Conservation (phyloP, 768 basidiomycete genomes). For the Termitomyces eurrhizus region DNA sequence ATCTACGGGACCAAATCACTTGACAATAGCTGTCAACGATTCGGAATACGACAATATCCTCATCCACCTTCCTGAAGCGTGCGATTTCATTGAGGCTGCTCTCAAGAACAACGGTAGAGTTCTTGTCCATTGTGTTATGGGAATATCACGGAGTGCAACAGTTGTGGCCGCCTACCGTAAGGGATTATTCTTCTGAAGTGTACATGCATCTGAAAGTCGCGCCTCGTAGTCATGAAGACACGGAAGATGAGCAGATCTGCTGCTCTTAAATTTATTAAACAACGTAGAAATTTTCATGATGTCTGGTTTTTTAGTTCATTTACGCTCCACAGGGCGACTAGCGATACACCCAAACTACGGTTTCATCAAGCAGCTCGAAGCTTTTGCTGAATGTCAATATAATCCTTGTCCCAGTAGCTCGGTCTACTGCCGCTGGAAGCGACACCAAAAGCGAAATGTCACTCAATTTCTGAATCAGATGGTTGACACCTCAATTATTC, state of each 20-base stretch:
- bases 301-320: conserved; percentile 10
- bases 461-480: conserved; percentile 48
- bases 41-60: conserved; percentile 52
- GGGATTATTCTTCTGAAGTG: conserved; percentile 19
- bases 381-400: conserved; percentile 49
- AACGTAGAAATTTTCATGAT: conserved; percentile 31
- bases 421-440: conserved; percentile 57
- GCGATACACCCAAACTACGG: conserved; percentile 45
- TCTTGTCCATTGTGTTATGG: conserved; percentile 73
- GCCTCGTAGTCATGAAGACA: conserved; percentile 31
- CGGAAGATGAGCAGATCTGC: conserved; percentile 34
- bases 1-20: conserved; percentile 37
- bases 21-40: conserved; percentile 39
- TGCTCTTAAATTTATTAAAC: conserved; percentile 47
- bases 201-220: background rate
- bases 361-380: conserved; percentile 56
- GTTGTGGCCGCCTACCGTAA: conserved; percentile 53
- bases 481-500: conserved; percentile 47
- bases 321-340: conserved; percentile 25
- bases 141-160: conserved; percentile 65
- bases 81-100: conserved; percentile 60
- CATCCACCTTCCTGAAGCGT: conserved; percentile 57
- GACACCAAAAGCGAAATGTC: conserved; percentile 49
- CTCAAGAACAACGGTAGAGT: conserved; percentile 49
- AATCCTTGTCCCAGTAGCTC: conserved; percentile 36